These are phyloP conservation scores for Rhododendron mucronatum DNA, from an alignment of 148 eudicot genomes.

Conservation along the genomic window DNA sequence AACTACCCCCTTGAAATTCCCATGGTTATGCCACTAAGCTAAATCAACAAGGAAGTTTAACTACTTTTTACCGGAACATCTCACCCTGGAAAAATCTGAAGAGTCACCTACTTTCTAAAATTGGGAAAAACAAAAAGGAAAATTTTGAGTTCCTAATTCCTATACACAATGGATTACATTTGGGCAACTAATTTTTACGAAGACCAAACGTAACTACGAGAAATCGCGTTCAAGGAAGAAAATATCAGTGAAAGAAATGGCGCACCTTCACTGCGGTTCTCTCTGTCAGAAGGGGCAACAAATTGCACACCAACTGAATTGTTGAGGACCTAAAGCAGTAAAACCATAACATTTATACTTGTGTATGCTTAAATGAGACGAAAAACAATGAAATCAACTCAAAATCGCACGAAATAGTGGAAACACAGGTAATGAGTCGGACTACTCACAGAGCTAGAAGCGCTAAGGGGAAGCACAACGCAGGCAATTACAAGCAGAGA, in stretches of 20 bases:
- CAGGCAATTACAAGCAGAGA: neutral
- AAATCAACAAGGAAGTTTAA: neutral
- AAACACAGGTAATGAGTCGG: neutral
- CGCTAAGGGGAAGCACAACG: neutral
- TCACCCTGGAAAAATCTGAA: neutral
- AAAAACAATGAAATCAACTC: neutral
- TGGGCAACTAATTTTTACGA: neutral
- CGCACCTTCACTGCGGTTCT: constrained; percentile 11
- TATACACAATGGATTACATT: neutral
- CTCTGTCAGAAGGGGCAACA: neutral
- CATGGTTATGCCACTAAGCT: neutral
- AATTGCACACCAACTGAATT: neutral
- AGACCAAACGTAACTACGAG: neutral
- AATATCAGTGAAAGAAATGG: neutral
- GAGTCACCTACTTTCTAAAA: neutral
- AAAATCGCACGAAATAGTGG: neutral
- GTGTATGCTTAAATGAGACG: neutral
- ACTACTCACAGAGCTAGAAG: constrained; percentile 5
- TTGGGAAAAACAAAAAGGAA: neutral
- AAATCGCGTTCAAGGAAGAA: neutral
- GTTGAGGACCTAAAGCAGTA: neutral
- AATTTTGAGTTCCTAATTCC: neutral
- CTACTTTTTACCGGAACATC: neutral
- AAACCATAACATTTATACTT: neutral
- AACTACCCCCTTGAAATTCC: neutral